phyloP scores from a whole-genome alignment of 2,329 filamentous ascomycete species.

The Chalaropsis ovoidea region DNA sequence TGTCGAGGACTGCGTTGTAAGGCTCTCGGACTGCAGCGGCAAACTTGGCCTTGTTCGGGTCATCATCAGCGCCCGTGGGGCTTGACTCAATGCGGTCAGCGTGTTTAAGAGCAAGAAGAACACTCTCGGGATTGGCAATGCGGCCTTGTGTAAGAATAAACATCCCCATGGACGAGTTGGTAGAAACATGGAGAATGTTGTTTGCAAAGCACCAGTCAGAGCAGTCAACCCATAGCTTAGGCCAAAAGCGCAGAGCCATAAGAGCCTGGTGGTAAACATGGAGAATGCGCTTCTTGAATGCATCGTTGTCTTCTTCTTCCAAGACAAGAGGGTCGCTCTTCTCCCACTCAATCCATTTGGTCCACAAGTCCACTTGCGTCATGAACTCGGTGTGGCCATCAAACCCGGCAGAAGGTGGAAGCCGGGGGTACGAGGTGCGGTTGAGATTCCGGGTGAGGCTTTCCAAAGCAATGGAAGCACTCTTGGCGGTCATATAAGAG shows the following conservation, averaged over 20 bases:
- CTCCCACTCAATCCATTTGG: conserved; percentile 90
- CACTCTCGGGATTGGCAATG: conserved; percentile 84
- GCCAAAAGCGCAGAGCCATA: conserved; percentile 89
- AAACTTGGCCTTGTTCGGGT: conserved; percentile 63
- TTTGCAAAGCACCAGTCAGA: conserved; percentile 87
- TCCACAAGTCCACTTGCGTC: conserved; percentile 81
- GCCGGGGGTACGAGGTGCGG: conserved; percentile 64
- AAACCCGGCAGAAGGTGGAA: conserved; percentile 77
- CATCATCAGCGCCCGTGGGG: conserved; percentile 64
- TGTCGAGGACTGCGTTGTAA: conserved; percentile 71
- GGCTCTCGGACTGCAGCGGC: conserved; percentile 70
- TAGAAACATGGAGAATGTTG: conserved; percentile 41
- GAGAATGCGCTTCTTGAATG: conserved; percentile 67
- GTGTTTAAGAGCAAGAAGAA: conserved; percentile 77
- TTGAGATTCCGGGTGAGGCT: conserved; percentile 70
- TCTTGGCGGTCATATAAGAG: conserved; percentile 91
- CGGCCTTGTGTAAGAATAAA: conserved; percentile 75
- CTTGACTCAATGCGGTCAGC: conserved; percentile 78
- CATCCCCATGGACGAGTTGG: conserved; percentile 49
- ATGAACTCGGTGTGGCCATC: conserved; percentile 77
- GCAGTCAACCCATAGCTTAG: conserved; percentile 90
- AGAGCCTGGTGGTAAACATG: conserved; percentile 90
- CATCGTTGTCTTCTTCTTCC: conserved; percentile 65
- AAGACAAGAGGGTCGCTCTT: conserved; percentile 84
- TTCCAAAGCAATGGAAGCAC: conserved; percentile 79